Conservation (phyloP, 805 yeast genomes). For the Candida nonsorbophila region DNA sequence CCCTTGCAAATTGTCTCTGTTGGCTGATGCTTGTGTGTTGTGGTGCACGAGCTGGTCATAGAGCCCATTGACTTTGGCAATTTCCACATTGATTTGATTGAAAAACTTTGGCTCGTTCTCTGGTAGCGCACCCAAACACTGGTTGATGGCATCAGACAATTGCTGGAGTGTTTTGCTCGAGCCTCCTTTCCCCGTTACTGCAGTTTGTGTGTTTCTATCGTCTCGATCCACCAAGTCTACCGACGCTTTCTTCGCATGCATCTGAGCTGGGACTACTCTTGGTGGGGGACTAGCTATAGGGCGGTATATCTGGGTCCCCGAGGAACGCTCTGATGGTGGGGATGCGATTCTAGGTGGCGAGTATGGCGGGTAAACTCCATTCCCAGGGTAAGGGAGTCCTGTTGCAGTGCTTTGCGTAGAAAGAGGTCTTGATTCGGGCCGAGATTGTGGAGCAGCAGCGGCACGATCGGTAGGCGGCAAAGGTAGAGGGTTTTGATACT, state of each 20-base stretch:
- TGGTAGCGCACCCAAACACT: constrained; percentile 11
- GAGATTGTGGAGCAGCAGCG: too few species aligned
- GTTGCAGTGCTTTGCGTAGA: too few species aligned
- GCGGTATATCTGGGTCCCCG: neutral
- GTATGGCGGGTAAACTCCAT: neutral
- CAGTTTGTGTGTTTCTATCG: constrained; percentile 5
- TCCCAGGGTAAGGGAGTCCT: too few species aligned
- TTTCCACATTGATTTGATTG: constrained; percentile 10
- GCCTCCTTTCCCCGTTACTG: neutral
- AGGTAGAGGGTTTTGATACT: constrained; percentile 28
- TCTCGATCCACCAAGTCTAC: constrained; percentile 15
- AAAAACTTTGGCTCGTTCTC: constrained; percentile 12
- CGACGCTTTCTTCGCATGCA: constrained; percentile 1
- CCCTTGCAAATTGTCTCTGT: constrained; percentile 22
- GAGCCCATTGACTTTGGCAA: constrained; percentile 19
- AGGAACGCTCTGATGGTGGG: neutral
- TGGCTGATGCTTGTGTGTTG: constrained; percentile 30
- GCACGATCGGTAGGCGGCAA: too few species aligned
- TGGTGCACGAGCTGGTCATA: constrained; percentile 29
- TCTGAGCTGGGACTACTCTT: constrained; percentile 1
- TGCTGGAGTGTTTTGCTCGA: neutral
- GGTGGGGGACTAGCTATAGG: constrained; percentile 1
- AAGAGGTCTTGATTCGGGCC: too few species aligned
- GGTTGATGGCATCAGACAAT: constrained; percentile 2
- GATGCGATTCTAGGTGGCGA: neutral